Conservation (phyloP, 2,329 filamentous ascomycete genomes). For the Domatiomyces catenatus region DNA sequence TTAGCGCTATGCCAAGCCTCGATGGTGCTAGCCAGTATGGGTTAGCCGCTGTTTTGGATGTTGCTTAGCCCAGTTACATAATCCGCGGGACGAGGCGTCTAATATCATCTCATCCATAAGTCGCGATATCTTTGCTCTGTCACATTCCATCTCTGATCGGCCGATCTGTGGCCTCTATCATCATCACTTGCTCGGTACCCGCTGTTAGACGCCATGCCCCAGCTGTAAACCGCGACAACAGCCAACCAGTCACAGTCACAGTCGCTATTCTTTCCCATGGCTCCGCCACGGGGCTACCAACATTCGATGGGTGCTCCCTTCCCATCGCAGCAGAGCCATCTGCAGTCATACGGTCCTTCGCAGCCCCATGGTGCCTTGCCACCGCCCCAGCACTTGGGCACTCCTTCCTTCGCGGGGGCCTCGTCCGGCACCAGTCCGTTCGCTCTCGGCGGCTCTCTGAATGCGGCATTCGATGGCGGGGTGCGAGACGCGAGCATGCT, state of each 20-base stretch:
- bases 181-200: background rate
- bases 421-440: slow-evolving; percentile 15
- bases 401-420: slow-evolving; percentile 46
- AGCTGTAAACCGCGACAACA: slow-evolving; percentile 2
- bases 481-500: slow-evolving; percentile 42
- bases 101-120: too few relatives aligned
- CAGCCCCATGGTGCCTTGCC: slow-evolving; percentile 35
- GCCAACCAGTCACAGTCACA: background rate
- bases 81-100: too few relatives aligned
- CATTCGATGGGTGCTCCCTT: slow-evolving; percentile 38
- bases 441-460: slow-evolving; percentile 32
- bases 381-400: slow-evolving; percentile 47
- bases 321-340: slow-evolving; percentile 38
- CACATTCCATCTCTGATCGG: background rate
- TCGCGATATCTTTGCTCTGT: background rate
- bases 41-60: background rate
- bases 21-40: background rate
- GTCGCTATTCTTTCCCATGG: slow-evolving; percentile 29
- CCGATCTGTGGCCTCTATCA: slow-evolving; percentile 3
- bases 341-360: slow-evolving; percentile 27
- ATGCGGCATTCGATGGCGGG: slow-evolving; percentile 36
- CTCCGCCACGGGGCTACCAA: slow-evolving; percentile 44
- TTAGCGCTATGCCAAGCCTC: background rate
- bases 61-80: too few relatives aligned
- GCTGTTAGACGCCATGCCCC: background rate